Conservation (phyloP, 805 yeast species). For the Suhomyces faveliae region DNA sequence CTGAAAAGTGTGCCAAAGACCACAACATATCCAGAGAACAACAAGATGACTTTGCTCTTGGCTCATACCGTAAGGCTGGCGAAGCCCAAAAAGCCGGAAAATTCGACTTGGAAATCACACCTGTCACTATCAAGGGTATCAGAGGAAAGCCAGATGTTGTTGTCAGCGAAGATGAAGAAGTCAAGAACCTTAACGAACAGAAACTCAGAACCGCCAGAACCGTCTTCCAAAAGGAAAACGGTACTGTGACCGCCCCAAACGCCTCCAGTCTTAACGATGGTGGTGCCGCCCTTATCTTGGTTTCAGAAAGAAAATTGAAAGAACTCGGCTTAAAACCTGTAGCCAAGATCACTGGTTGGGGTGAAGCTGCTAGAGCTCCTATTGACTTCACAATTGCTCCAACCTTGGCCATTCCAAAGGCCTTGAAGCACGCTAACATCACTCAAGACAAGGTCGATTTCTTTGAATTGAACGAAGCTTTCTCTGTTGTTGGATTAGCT, state of each 20-base stretch:
- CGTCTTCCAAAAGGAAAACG: slow-evolving; percentile 90
- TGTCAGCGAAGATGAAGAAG: slow-evolving; percentile 81
- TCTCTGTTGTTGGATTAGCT: slow-evolving; percentile 93
- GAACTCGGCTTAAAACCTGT: slow-evolving; percentile 87
- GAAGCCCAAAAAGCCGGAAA: slow-evolving; percentile 78
- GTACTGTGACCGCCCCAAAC: slow-evolving; percentile 96
- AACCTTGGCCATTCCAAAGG: slow-evolving; percentile 92
- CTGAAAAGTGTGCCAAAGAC: slow-evolving; percentile 93
- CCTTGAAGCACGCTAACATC: slow-evolving; percentile 80
- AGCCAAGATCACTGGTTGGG: slow-evolving; percentile 91
- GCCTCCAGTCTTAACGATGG: slow-evolving; percentile 97
- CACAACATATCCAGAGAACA: slow-evolving; percentile 73
- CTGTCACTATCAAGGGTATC: slow-evolving; percentile 82
- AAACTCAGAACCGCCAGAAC: slow-evolving; percentile 84
- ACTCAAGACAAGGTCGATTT: slow-evolving; percentile 69
- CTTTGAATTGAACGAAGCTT: slow-evolving; percentile 97
- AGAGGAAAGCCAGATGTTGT: slow-evolving; percentile 83
- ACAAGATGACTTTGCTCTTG: slow-evolving; percentile 86
- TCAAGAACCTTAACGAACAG: slow-evolving; percentile 69
- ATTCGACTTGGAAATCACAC: slow-evolving; percentile 78
- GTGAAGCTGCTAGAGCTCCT: slow-evolving; percentile 96
- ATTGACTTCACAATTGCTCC: slow-evolving; percentile 96
- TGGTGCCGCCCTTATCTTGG: slow-evolving; percentile 91
- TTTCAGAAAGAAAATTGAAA: slow-evolving; percentile 77
- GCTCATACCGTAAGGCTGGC: slow-evolving; percentile 83